Percentiles rank a stretch among this genome's conserved stretches.
Evolutionary conservation across 176 grass and related monocot species (phyloP).

Genomic region (Oryza meridionalis): DNA sequence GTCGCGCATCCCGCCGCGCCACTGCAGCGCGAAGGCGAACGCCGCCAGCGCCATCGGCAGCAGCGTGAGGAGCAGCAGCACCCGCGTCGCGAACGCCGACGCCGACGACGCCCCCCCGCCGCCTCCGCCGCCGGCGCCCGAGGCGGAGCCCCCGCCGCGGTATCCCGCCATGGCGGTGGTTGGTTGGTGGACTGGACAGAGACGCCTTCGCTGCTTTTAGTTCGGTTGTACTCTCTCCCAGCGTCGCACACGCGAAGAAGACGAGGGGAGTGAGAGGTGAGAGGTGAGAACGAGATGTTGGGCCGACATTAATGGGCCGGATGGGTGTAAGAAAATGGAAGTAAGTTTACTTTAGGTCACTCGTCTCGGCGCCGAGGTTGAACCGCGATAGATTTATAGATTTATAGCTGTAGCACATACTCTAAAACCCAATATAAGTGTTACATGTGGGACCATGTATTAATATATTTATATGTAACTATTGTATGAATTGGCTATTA

Average conservation of each 20-base stretch:
- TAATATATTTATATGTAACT: too few species aligned
- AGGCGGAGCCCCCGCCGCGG: slow-evolving; percentile 45
- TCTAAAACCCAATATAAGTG: too few species aligned
- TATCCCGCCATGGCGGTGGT: slow-evolving; percentile 62
- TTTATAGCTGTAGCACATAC: too few species aligned
- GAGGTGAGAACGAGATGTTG: too few species aligned
- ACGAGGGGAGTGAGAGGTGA: too few species aligned
- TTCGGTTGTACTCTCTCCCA: background rate
- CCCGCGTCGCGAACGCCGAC: slow-evolving; percentile 61
- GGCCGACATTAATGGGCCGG: too few species aligned
- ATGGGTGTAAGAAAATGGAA: too few species aligned
- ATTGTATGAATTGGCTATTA: too few species aligned
- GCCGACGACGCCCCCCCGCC: background rate
- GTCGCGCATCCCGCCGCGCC: slow-evolving; percentile 88
- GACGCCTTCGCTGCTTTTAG: background rate
- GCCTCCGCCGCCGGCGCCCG: slow-evolving; percentile 2
- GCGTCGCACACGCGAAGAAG: slow-evolving; percentile 17
- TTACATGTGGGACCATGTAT: too few species aligned
- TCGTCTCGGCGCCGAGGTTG: too few species aligned
- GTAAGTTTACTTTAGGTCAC: too few species aligned
- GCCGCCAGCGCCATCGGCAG: slow-evolving; percentile 87
- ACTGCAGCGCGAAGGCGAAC: slow-evolving; percentile 95
- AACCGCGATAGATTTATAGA: too few species aligned
- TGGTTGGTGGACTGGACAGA: background rate
- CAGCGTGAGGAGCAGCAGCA: slow-evolving; percentile 87